Evolutionary conservation across 2,329 filamentous ascomycete species (phyloP), one percentile per base, ranked within the genome.

Genomic region (Fusarium clavum): DNA sequence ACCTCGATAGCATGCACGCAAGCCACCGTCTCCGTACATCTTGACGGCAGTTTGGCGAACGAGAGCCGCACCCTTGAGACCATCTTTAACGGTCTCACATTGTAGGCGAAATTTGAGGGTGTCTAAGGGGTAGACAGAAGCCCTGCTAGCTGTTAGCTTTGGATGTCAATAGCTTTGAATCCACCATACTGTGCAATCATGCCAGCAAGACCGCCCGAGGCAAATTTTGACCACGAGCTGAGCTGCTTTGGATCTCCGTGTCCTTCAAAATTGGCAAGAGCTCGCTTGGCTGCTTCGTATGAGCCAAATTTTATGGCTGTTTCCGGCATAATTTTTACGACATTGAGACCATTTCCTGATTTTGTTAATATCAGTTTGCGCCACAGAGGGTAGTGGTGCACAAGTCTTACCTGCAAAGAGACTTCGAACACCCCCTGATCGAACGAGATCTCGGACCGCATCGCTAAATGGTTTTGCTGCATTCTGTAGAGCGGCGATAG

Each of bases 281-380:
- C 89, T 68, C 94, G 90, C 84, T 98, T 99, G 11, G 94, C 92
- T 54, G 94, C 94, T 88, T 99, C 96, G 77, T 98, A 99, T 22
- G 94, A 95, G 64, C 96, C 96, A 79, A 99, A 99, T 81, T 98
- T 97, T 78, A 99, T 97, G 27, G 96, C 95, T 29, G 95, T 98
- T 82, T 99, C 96, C 0, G 96, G 96, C 94, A 98, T 97, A 65
- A 99, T 96, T 81, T 99, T 99, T 76, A 98, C 81, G 5, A 99
- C 94, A 74, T 99, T 99, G 73, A 99, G 84, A 6, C 96, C 96
- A 77, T 99, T 99, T 40, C 96, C 94, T 97, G 73, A 8, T n/a
- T 9, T 60, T 27, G 30, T 76, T 61, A 73, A 51, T 38, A 13
- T 32, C 38, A 14, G 20, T 8, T 49, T 20, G 24, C 22, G 22